phyloP scores from a whole-genome alignment of 495 filamentous ascomycete species.

The Tricharina praecox region DNA sequence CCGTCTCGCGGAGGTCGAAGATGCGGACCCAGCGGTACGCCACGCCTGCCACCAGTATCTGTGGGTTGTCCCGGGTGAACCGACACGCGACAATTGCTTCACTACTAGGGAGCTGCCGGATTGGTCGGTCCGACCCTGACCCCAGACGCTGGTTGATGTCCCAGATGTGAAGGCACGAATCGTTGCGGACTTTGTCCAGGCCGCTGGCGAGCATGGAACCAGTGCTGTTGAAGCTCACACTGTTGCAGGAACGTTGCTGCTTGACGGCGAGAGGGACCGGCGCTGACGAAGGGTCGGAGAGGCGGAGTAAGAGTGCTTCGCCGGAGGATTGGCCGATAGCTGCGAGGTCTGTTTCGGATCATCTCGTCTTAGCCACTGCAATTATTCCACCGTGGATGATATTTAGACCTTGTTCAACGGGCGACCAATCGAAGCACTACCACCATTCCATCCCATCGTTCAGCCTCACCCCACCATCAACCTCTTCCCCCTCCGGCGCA shows the following conservation, averaged over 20 bases:
- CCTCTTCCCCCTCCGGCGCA: not conserved
- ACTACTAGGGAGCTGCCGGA: slow-evolving; percentile 57
- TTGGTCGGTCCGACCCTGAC: slow-evolving; percentile 41
- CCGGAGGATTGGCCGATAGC: slow-evolving; percentile 74
- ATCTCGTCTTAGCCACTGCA: too few species aligned
- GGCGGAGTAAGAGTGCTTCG: slow-evolving; percentile 61
- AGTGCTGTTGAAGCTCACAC: slow-evolving; percentile 68
- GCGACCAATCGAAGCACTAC: slow-evolving; percentile 74
- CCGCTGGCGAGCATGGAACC: slow-evolving; percentile 63
- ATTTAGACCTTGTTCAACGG: slow-evolving; percentile 37
- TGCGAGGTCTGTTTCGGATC: slow-evolving; percentile 55
- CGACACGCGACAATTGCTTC: slow-evolving; percentile 79
- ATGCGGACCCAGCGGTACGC: slow-evolving; percentile 75
- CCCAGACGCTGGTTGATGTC: slow-evolving; percentile 58
- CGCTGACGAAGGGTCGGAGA: slow-evolving; percentile 49
- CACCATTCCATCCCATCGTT: not conserved
- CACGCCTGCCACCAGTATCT: slow-evolving; percentile 65
- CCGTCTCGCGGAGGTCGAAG: slow-evolving; percentile 61
- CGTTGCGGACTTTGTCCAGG: slow-evolving; percentile 78
- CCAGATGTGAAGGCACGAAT: slow-evolving; percentile 86
- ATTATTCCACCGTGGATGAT: too few species aligned
- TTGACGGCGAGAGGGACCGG: slow-evolving; percentile 47
- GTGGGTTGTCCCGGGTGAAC: slow-evolving; percentile 74
- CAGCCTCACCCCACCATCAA: not conserved
- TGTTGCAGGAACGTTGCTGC: slow-evolving; percentile 75